Evolutionary conservation across 1,284 basidiomycete genomes (phyloP).

Genomic region (Xanthoconium separans): DNA sequence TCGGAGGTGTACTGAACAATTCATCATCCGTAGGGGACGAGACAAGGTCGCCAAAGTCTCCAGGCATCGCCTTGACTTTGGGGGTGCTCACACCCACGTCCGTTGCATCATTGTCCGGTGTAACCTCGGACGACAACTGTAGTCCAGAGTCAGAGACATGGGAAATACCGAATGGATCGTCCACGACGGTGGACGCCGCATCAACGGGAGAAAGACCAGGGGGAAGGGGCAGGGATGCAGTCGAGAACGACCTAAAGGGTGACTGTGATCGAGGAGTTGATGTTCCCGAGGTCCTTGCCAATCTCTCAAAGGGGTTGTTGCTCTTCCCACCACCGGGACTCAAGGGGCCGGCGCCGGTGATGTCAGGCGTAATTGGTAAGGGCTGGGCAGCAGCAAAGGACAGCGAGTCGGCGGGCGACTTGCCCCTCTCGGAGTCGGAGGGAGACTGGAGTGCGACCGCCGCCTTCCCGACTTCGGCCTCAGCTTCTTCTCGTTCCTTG

Average conservation of each 20-base stretch:
- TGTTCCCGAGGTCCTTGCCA: slow-evolving; percentile 49
- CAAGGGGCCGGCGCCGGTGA: slow-evolving; percentile 33
- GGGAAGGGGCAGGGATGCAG: slow-evolving; percentile 35
- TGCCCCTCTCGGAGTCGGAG: slow-evolving; percentile 17
- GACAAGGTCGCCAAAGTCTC: slow-evolving; percentile 21
- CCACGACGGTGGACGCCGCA: slow-evolving; percentile 21
- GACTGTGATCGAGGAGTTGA: slow-evolving; percentile 54
- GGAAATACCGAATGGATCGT: slow-evolving; percentile 64
- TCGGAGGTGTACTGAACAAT: slow-evolving; percentile 60
- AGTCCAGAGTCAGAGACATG: slow-evolving; percentile 37
- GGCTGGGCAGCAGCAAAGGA: slow-evolving; percentile 64
- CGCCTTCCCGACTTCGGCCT: slow-evolving; percentile 47
- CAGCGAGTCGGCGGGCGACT: slow-evolving; percentile 46
- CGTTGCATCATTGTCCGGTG: slow-evolving; percentile 23
- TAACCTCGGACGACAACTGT: slow-evolving; percentile 20
- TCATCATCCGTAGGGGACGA: slow-evolving; percentile 47
- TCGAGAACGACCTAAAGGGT: slow-evolving; percentile 53
- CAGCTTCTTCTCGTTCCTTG: slow-evolving; percentile 57
- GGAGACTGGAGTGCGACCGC: slow-evolving; percentile 2
- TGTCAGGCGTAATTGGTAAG: slow-evolving; percentile 67
- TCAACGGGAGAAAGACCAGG: slow-evolving; percentile 24
- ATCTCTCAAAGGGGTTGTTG: slow-evolving; percentile 92
- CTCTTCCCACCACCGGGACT: slow-evolving; percentile 57
- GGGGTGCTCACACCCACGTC: slow-evolving; percentile 26
- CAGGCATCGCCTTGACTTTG: slow-evolving; percentile 10